Conservation (phyloP, 495 filamentous ascomycete genomes). For the Penicillium parvum region DNA sequence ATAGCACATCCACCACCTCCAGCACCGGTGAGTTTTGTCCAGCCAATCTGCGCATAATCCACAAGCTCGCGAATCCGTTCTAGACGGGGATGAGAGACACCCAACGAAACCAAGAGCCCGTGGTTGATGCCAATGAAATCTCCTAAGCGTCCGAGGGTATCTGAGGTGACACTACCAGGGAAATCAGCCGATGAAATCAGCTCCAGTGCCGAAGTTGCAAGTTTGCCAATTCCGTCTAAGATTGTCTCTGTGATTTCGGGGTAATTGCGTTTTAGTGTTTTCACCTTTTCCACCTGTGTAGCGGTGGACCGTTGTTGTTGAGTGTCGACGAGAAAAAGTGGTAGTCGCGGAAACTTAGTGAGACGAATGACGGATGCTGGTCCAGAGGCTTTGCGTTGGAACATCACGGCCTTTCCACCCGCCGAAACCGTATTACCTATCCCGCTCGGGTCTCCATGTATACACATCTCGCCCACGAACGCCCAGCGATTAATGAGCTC, state of each 20-base stretch:
- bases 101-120: constrained; percentile 78
- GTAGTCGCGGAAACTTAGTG: constrained; percentile 82
- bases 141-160: constrained; percentile 64
- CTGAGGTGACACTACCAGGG: constrained; percentile 50
- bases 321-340: constrained; percentile 85
- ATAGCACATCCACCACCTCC: constrained; percentile 92
- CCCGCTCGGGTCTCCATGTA: constrained; percentile 92
- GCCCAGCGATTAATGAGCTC: constrained; percentile 97
- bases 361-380: constrained; percentile 75
- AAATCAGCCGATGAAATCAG: constrained; percentile 64
- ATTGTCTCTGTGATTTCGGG: constrained; percentile 70
- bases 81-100: constrained; percentile 88
- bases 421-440: constrained; percentile 97
- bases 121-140: constrained; percentile 91
- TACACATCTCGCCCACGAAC: constrained; percentile 93
- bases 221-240: constrained; percentile 75
- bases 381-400: constrained; percentile 75
- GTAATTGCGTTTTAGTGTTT: constrained; percentile 59
- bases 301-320: constrained; percentile 75
- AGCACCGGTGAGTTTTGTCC: constrained; percentile 95
- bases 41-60: constrained; percentile 81
- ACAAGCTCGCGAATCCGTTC: constrained; percentile 91
- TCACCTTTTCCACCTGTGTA: constrained; percentile 82
- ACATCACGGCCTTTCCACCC: constrained; percentile 88
- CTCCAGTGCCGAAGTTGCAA: constrained; percentile 66